Evolutionary conservation across 2,329 filamentous ascomycete genomes (phyloP).

Genomic region (Cladosporium colombiae): DNA sequence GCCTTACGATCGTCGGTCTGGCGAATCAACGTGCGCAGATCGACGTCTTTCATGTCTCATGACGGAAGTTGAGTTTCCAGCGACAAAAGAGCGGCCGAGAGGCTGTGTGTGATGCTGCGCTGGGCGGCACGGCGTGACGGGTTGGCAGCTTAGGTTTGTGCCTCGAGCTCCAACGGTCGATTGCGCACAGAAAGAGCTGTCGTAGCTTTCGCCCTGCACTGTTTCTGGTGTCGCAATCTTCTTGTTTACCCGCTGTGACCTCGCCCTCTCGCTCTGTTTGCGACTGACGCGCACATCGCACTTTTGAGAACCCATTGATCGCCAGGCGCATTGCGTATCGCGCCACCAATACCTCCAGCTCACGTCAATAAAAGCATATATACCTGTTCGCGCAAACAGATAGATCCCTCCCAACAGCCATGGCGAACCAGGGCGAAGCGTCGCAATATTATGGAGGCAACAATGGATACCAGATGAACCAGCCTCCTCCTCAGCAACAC

Average conservation of each 20-base stretch:
- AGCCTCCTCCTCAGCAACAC: conserved; percentile 33
- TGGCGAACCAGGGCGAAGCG: conserved; percentile 36
- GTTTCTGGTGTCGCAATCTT: background rate
- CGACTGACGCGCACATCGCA: conserved; percentile 1
- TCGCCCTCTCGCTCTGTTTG: background rate
- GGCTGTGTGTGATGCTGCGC: background rate
- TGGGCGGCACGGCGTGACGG: background rate
- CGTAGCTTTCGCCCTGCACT: background rate
- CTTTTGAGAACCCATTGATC: background rate
- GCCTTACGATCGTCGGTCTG: background rate
- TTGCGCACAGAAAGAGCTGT: conserved; percentile 1
- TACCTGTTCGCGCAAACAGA: background rate
- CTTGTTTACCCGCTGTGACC: conserved; percentile 4
- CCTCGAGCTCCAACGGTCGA: background rate
- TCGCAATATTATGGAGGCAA: conserved; percentile 39
- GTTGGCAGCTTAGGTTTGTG: conserved; percentile 11
- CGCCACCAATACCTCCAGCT: background rate
- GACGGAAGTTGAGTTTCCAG: background rate
- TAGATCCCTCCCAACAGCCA: conserved; percentile 4
- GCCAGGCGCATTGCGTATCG: background rate
- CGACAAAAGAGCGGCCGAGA: background rate
- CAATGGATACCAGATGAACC: conserved; percentile 24
- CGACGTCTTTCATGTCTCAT: background rate
- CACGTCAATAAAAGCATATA: background rate
- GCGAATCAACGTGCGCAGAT: background rate